phyloP scores from a whole-genome alignment of 768 basidiomycete species.

The Agaricus bisporus region DNA sequence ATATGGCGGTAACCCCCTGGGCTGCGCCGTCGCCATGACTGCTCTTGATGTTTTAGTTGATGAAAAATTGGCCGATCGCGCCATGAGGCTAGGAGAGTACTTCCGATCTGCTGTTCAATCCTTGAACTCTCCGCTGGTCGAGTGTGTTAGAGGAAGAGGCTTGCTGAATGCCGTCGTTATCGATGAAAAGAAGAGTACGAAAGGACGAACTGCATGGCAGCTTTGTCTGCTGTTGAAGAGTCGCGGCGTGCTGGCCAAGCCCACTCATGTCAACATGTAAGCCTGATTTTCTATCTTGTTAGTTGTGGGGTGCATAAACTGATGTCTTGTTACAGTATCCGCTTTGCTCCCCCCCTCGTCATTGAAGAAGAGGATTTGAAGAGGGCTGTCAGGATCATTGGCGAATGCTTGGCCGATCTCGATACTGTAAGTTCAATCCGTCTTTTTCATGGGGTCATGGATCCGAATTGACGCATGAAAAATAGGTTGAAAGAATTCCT shows the following conservation, averaged over 20 bases:
- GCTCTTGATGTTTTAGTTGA: conserved; percentile 88
- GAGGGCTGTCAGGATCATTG: conserved; percentile 71
- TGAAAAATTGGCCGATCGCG: conserved; percentile 80
- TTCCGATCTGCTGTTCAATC: conserved; percentile 65
- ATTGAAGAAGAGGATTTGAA: conserved; percentile 84
- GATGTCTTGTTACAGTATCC: conserved; percentile 53
- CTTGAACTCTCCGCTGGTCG: conserved; percentile 65
- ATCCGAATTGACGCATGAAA: no score
- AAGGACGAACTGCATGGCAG: conserved; percentile 90
- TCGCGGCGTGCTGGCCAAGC: conserved; percentile 90
- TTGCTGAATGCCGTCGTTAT: conserved; percentile 93
- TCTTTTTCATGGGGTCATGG: not conserved
- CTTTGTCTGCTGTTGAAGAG: conserved; percentile 89
- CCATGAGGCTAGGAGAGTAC: conserved; percentile 67
- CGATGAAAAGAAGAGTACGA: conserved; percentile 71
- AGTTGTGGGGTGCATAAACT: not conserved
- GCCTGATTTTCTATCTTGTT: conserved; percentile 23
- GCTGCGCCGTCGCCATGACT: conserved; percentile 92
- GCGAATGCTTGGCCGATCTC: conserved; percentile 70
- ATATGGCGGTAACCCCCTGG: conserved; percentile 94
- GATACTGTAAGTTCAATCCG: conserved; percentile 49
- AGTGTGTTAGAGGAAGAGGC: conserved; percentile 79
- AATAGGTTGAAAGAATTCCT: conserved; percentile 17
- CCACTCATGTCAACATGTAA: conserved; percentile 91
- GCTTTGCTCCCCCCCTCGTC: conserved; percentile 93